Evolutionary conservation across 176 grass and related monocot genomes (phyloP), one percentile per base, ranked within the genome.

Genomic region (Zea luxurians): DNA sequence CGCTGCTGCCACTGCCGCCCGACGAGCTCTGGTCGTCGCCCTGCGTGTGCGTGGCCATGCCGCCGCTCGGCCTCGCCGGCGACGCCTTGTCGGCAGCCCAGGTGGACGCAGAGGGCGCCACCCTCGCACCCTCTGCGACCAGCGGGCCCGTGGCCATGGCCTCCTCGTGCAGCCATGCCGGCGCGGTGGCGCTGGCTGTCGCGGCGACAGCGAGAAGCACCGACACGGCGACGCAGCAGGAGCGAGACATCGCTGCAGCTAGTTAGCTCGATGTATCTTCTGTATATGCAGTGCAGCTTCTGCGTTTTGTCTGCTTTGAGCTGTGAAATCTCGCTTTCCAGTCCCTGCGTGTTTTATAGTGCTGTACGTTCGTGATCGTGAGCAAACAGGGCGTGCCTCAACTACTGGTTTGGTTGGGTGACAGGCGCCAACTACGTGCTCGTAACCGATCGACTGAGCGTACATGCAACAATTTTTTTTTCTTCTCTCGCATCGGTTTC

Each of bases 201-300:
- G 58, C 66, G 66, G 82, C 66, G 48, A 89, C 55, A 12, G 62
- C 17, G 59, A 89, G 66, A 36, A 84, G 82, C 41, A 72, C n/a
- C 7, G 73, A 47, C 57, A 66, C 45, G 13, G 42, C 87, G n/a
- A 71, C 2, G 74, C 27, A 10, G 10, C 82, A 12, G 2, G 58
- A 60, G 66, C 35, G 71, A 50, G 82, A 50, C 87, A 89, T 89
- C 21, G 37, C 44, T 46, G 44, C 43, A 50, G n/a, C 48, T 57
- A 37, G 16, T 17, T 74, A 13, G 17, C 40, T 65, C 6, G 2
- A 42, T 18, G 8, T 0, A 45, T 68, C 0, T 0, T 0, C 46
- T 11, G 6, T 5, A 13, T 27, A 1, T 68, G 9, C 3, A 40
- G 13, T 64, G 61, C 37, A 10, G 65, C 4, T 44, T 21, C 20